phyloP scores from a whole-genome alignment of 306 rosid species.

The Calophaca sinica region DNA sequence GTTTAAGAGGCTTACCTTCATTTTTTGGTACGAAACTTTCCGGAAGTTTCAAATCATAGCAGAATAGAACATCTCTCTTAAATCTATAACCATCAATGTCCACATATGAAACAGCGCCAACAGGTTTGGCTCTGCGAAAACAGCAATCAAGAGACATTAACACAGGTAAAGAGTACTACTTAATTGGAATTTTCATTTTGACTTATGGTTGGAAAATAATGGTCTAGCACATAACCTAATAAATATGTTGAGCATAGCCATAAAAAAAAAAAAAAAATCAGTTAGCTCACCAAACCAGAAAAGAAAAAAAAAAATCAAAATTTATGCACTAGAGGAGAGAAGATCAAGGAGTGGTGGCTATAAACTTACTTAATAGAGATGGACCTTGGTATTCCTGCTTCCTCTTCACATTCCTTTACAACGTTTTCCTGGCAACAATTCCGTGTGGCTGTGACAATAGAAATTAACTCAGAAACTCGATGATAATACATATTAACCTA shows the following conservation, averaged over 20 bases:
- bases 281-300: neutral
- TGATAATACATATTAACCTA: constrained; percentile 34
- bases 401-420: constrained; percentile 92
- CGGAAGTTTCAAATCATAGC: constrained; percentile 90
- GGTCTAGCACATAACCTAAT: neutral
- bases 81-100: constrained; percentile 80
- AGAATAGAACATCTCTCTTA: constrained; percentile 83
- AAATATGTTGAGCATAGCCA: constrained; percentile 17
- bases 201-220: constrained; percentile 23
- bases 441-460: constrained; percentile 77
- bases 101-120: constrained; percentile 79
- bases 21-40: constrained; percentile 75
- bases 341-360: constrained; percentile 6
- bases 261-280: constrained; percentile 24
- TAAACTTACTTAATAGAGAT: constrained; percentile 66
- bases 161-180: neutral
- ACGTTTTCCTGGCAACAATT: constrained; percentile 76
- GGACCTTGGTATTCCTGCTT: constrained; percentile 91
- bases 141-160: constrained; percentile 45
- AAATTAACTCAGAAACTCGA: constrained; percentile 26
- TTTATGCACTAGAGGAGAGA: neutral
- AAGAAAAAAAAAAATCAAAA: constrained; percentile 24
- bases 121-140: constrained; percentile 72
- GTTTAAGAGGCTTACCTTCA: constrained; percentile 60
- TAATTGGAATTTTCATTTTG: neutral